phyloP scores from a whole-genome alignment of 768 basidiomycete species.

The Mrakia frigida region DNA sequence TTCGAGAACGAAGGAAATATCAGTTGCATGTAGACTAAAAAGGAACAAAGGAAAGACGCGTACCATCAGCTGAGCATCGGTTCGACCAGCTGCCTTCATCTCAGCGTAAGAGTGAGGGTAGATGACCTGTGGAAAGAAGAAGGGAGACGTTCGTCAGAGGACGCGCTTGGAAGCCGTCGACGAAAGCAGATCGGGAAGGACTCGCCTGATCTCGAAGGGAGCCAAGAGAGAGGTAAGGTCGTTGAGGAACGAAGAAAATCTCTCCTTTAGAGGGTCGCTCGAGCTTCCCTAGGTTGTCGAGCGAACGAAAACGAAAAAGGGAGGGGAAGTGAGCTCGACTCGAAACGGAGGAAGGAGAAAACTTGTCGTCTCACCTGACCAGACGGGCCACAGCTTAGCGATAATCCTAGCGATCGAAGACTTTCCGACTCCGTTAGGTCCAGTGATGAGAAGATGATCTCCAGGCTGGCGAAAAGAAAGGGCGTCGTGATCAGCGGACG shows the following conservation, averaged over 20 bases:
- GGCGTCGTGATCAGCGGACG: neutral
- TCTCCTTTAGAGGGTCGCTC: slow-evolving; percentile 52
- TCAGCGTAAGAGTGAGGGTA: slow-evolving; percentile 72
- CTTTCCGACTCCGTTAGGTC: slow-evolving; percentile 63
- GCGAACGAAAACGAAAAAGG: neutral
- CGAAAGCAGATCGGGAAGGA: slow-evolving; percentile 33
- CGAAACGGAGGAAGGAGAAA: neutral
- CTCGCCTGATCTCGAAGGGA: slow-evolving; percentile 70
- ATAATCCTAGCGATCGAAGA: slow-evolving; percentile 81
- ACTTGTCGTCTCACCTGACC: slow-evolving; percentile 35
- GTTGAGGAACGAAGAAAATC: slow-evolving; percentile 69
- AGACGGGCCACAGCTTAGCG: slow-evolving; percentile 76
- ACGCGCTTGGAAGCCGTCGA: neutral
- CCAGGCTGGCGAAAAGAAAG: slow-evolving; percentile 8
- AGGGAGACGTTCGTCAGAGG: slow-evolving; percentile 56
- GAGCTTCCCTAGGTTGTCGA: slow-evolving; percentile 38
- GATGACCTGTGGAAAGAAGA: slow-evolving; percentile 70
- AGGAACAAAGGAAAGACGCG: neutral
- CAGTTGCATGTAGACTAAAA: neutral
- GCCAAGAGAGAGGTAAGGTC: slow-evolving; percentile 81
- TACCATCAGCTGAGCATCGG: slow-evolving; percentile 61
- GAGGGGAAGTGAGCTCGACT: no score
- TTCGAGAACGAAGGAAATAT: neutral
- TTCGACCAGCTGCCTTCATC: slow-evolving; percentile 58
- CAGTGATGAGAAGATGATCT: slow-evolving; percentile 31